A percentile compares a stretch with the other conserved stretches of the same genome.
Evolutionary conservation across 179 eudicot species (phyloP).

Genomic region (Sideroxylon spinosum): DNA sequence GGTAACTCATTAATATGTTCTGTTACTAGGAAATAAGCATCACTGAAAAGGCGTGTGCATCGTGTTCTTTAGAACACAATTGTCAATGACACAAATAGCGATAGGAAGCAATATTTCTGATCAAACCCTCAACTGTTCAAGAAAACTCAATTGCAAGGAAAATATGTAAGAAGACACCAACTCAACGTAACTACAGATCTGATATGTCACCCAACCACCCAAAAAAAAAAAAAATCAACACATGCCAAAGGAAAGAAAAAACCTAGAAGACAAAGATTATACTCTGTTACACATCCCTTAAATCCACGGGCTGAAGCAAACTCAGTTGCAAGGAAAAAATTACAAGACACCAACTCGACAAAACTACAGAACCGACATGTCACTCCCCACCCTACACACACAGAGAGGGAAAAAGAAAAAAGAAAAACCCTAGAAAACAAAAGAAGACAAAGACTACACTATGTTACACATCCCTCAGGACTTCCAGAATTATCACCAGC

Average conservation of each 20-base stretch:
- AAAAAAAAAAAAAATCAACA: too few species aligned
- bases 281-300: too few species aligned
- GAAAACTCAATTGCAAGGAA: background rate
- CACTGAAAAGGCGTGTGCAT: background rate
- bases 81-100: background rate
- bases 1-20: background rate
- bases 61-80: background rate
- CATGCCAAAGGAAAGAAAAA: too few species aligned
- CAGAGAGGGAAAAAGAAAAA: too few species aligned
- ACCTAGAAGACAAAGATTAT: too few species aligned
- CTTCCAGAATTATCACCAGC: too few species aligned
- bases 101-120: background rate
- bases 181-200: background rate
- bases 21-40: background rate
- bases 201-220: background rate
- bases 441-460: background rate
- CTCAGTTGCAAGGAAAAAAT: too few species aligned
- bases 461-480: background rate
- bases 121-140: background rate
- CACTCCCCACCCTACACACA: too few species aligned
- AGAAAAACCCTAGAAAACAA: background rate
- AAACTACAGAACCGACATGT: too few species aligned
- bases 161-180: background rate
- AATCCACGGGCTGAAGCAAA: too few species aligned
- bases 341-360: too few species aligned